Percentiles rank a stretch among this genome's conserved stretches.
phyloP scores from a whole-genome alignment of 805 yeast species.

The Priceomyces castillae region DNA sequence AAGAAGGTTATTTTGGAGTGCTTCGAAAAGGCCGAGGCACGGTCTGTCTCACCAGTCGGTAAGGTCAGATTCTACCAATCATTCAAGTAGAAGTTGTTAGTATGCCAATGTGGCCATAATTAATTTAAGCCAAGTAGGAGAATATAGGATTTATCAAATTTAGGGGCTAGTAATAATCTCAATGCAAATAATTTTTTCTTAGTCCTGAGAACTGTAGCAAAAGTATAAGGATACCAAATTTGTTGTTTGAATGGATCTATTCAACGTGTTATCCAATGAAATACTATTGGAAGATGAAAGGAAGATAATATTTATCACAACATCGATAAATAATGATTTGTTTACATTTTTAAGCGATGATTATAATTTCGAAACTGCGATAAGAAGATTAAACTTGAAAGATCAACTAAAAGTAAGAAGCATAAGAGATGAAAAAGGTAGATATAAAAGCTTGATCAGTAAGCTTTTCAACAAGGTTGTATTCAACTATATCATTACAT shows the following conservation, averaged over 20 bases:
- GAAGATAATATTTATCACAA: slow-evolving; percentile 9
- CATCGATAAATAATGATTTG: slow-evolving; percentile 12
- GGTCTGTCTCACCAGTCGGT: slow-evolving; percentile 39
- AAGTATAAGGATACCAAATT: too few species aligned
- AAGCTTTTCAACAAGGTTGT: slow-evolving; percentile 45
- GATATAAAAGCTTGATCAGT: slow-evolving; percentile 41
- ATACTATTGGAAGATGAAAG: background rate
- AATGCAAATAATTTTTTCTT: too few species aligned
- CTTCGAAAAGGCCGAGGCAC: slow-evolving; percentile 47
- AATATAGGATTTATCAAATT: too few species aligned
- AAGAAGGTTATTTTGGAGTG: slow-evolving; percentile 59
- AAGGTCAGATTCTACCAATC: slow-evolving; percentile 8
- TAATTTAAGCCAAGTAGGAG: too few species aligned
- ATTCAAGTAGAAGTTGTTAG: background rate
- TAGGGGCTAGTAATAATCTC: too few species aligned
- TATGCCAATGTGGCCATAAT: too few species aligned
- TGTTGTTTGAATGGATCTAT: background rate
- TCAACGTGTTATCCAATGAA: background rate
- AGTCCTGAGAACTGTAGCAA: too few species aligned
- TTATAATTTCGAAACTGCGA: slow-evolving; percentile 46
- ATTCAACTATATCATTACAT: slow-evolving; percentile 30
- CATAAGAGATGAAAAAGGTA: slow-evolving; percentile 34
- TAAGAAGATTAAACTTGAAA: slow-evolving; percentile 44
- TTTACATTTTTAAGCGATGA: slow-evolving; percentile 24
- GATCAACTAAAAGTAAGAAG: slow-evolving; percentile 42